Percentiles rank a stretch among this genome's conserved stretches.
Evolutionary conservation across 176 grass and related monocot genomes (phyloP).

Genomic region (Puya raimondii): DNA sequence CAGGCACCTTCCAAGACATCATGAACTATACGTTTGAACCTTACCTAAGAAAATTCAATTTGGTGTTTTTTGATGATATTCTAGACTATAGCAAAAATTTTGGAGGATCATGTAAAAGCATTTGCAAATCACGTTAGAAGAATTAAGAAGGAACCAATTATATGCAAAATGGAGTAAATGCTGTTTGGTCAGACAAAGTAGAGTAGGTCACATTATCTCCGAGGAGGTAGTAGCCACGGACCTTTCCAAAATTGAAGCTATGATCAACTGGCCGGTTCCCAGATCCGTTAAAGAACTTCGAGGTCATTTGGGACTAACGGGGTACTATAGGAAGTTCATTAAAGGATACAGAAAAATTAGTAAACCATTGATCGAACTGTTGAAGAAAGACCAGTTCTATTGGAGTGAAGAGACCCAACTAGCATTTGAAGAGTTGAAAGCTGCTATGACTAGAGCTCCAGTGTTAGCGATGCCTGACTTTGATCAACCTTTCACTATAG

Average conservation of each 20-base stretch:
- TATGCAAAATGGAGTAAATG: background rate
- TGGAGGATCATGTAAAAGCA: background rate
- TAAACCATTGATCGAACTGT: background rate
- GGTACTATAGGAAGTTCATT: background rate
- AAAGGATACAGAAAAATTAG: background rate
- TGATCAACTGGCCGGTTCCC: too few species aligned
- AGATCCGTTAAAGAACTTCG: too few species aligned
- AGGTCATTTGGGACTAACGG: too few species aligned
- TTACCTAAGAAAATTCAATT: background rate
- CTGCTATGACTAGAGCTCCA: background rate
- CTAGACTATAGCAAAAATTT: background rate
- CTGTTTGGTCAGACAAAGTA: background rate
- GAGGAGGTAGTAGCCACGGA: background rate
- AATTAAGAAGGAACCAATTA: background rate
- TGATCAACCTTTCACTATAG: background rate
- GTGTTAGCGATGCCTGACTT: background rate
- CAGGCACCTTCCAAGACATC: background rate
- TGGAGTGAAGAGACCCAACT: background rate
- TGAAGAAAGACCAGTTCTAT: too few species aligned
- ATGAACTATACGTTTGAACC: background rate
- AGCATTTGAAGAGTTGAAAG: background rate
- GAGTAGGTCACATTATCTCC: background rate
- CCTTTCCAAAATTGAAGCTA: background rate
- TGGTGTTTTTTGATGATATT: constrained; percentile 1
- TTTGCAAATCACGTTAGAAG: background rate